Conservation (phyloP, 2,329 filamentous ascomycete species). For the Cladorrhinum sp. region DNA sequence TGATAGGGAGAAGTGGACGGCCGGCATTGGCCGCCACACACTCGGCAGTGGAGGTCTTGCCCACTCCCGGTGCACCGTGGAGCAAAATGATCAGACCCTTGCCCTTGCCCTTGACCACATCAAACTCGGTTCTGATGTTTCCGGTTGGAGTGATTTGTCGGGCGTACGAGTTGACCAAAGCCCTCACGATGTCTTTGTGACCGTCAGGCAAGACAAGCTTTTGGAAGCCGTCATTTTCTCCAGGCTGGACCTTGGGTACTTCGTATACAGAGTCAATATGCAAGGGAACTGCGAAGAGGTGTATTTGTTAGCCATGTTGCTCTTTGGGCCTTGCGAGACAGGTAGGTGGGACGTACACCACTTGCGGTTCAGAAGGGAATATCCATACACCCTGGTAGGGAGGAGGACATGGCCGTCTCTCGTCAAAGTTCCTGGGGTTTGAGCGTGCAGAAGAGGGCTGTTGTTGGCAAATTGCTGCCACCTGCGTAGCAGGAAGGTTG, state of each 20-base stretch:
- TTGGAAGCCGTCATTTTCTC: constrained; percentile 21
- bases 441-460: not conserved
- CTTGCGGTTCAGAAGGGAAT: constrained; percentile 28
- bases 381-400: constrained; percentile 27
- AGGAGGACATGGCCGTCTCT: constrained; percentile 24
- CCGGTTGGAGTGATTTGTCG: constrained; percentile 6
- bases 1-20: constrained; percentile 15
- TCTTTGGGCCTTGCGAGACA: not conserved
- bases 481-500: not conserved
- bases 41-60: constrained; percentile 15
- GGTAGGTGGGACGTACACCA: constrained; percentile 26
- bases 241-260: not conserved
- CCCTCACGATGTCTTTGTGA: constrained; percentile 31
- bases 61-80: constrained; percentile 17
- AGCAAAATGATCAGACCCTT: constrained; percentile 13
- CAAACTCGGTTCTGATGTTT: constrained; percentile 17
- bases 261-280: constrained; percentile 33
- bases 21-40: constrained; percentile 5
- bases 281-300: not conserved
- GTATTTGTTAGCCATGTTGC: not conserved
- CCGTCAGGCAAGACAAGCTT: constrained; percentile 31
- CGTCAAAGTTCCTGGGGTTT: not conserved
- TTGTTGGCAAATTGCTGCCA: not conserved
- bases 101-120: constrained; percentile 30
- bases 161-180: constrained; percentile 30